Conservation (phyloP, 2,329 filamentous ascomycete species). For the Sarocladium kiliense region DNA sequence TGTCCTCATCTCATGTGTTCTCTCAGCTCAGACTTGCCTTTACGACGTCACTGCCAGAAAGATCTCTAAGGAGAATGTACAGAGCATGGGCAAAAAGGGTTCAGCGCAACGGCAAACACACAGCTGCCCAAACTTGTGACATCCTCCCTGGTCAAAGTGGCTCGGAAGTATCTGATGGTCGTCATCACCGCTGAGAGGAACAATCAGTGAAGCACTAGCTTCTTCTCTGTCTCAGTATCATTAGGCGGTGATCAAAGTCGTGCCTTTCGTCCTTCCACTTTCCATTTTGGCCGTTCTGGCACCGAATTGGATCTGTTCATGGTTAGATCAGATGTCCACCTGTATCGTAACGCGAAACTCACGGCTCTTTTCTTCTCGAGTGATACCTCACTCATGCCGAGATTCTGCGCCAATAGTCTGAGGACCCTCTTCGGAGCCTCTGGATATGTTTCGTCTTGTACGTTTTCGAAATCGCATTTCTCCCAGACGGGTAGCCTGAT, state of each 20-base stretch:
- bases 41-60: constrained; percentile 43
- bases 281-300: constrained; percentile 82
- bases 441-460: constrained; percentile 3
- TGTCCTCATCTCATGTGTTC: not conserved
- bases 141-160: constrained; percentile 23
- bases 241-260: constrained; percentile 48
- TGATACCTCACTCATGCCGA: constrained; percentile 69
- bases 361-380: constrained; percentile 91
- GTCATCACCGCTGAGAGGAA: constrained; percentile 55
- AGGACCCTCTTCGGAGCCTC: constrained; percentile 64
- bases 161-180: constrained; percentile 70
- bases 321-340: not conserved
- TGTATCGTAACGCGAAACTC: constrained; percentile 27
- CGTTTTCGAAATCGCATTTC: constrained; percentile 80
- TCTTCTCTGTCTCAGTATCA: not conserved
- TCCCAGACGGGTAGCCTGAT: constrained; percentile 69
- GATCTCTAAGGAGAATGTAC: constrained; percentile 3
- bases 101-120: constrained; percentile 44
- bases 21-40: constrained; percentile 62
- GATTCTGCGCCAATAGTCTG: constrained; percentile 66
- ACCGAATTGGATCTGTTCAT: constrained; percentile 69
- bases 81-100: constrained; percentile 32
- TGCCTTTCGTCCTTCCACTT: constrained; percentile 62
- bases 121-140: constrained; percentile 20
- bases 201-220: not conserved